Conservation (phyloP, 2,329 filamentous ascomycete genomes). For the Pseudogymnoascus sp. region DNA sequence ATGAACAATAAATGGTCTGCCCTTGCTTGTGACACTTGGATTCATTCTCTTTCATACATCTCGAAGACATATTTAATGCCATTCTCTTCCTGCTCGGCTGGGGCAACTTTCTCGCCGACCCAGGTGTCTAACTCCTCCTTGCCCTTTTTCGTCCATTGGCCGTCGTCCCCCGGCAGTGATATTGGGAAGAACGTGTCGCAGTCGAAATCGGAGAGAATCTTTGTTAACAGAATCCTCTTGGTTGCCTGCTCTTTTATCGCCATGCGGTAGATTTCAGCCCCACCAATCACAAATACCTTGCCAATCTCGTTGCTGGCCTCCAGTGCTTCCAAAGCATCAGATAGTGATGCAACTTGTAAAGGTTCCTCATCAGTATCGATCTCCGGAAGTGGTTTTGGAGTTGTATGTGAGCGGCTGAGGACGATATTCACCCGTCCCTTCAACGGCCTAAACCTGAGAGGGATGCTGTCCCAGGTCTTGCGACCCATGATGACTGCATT, state of each 20-base stretch:
- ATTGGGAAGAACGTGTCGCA: slow-evolving; percentile 70
- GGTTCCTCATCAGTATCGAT: slow-evolving; percentile 33
- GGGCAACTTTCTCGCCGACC: slow-evolving; percentile 55
- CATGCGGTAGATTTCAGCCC: slow-evolving; percentile 72
- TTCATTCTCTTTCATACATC: slow-evolving; percentile 54
- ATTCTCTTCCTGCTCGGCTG: slow-evolving; percentile 51
- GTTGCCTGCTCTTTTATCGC: slow-evolving; percentile 53
- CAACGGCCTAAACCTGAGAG: slow-evolving; percentile 67
- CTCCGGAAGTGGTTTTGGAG: slow-evolving; percentile 10
- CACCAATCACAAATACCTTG: slow-evolving; percentile 76
- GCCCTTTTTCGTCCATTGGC: slow-evolving; percentile 45
- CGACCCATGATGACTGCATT: slow-evolving; percentile 95
- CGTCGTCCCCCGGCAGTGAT: slow-evolving; percentile 36
- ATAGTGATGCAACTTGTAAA: slow-evolving; percentile 50
- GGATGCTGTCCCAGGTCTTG: slow-evolving; percentile 93
- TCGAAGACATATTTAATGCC: slow-evolving; percentile 61
- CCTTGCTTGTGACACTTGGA: background rate
- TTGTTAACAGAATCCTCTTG: slow-evolving; percentile 60
- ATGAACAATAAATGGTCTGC: slow-evolving; percentile 1
- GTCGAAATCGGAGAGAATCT: slow-evolving; percentile 59
- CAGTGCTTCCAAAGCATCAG: slow-evolving; percentile 41
- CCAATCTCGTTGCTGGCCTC: slow-evolving; percentile 14
- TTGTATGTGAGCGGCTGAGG: slow-evolving; percentile 49
- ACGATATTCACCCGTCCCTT: slow-evolving; percentile 75
- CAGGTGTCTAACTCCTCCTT: slow-evolving; percentile 50